Percentiles rank a stretch among this genome's conserved stretches.
phyloP scores from a whole-genome alignment of 2,329 filamentous ascomycete genomes.

The Stromatinia cepivora region DNA sequence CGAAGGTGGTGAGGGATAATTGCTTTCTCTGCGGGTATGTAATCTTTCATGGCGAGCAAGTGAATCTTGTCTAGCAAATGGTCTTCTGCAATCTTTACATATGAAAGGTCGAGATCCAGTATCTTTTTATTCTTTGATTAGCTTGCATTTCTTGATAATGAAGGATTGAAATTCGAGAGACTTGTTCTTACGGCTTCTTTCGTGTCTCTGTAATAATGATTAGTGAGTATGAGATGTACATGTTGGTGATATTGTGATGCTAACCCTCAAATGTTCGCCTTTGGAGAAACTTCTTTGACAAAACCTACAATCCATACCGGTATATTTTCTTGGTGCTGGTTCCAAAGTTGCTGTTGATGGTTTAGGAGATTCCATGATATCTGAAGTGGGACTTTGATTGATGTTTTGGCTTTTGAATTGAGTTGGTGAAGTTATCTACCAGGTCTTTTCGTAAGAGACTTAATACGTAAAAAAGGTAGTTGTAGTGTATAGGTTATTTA shows the following conservation, averaged over 20 bases:
- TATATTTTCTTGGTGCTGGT: not conserved
- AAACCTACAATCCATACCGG: conserved; percentile 42
- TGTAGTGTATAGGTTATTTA: not conserved
- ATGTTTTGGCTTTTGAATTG: not conserved
- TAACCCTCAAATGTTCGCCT: conserved; percentile 45
- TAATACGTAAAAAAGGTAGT: not conserved
- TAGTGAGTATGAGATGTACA: conserved; percentile 14
- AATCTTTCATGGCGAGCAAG: conserved; percentile 48
- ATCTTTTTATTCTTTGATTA: conserved; percentile 24
- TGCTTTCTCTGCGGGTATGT: conserved; percentile 39
- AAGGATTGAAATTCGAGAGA: not conserved
- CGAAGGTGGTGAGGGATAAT: conserved; percentile 28
- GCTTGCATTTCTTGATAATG: conserved; percentile 30
- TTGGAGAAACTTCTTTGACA: conserved; percentile 47
- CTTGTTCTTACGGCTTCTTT: conserved; percentile 21
- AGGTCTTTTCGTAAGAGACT: not conserved
- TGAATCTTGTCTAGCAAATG: conserved; percentile 48
- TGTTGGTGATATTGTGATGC: not conserved
- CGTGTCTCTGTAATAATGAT: conserved; percentile 7
- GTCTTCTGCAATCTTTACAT: conserved; percentile 45
- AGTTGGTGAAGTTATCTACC: not conserved
- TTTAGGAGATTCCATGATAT: not conserved
- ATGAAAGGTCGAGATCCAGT: conserved; percentile 41
- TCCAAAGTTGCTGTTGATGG: not conserved
- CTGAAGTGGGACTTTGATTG: not conserved